These are phyloP conservation scores for Carex myosuroides DNA, from an alignment of 176 grass and related monocot genomes.

Conservation along the genomic window DNA sequence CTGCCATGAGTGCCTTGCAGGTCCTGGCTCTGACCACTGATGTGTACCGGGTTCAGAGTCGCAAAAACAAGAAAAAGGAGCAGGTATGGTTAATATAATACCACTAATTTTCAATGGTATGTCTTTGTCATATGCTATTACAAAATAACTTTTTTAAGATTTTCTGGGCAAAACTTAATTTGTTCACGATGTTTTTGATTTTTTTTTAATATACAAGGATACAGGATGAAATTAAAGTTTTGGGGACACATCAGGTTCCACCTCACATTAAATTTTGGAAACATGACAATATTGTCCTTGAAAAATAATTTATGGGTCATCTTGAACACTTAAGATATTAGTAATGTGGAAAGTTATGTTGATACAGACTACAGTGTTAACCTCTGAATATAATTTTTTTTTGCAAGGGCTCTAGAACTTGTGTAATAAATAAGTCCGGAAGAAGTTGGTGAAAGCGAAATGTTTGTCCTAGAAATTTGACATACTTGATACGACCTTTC, in stretches of 20 bases:
- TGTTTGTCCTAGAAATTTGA: neutral
- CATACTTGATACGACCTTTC: neutral
- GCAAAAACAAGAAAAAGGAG: conserved; percentile 40
- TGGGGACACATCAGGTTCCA: neutral
- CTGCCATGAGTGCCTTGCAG: conserved; percentile 97
- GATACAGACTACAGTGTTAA: neutral
- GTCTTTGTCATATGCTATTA: neutral
- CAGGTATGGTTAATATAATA: neutral
- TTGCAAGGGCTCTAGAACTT: neutral
- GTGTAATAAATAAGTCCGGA: neutral
- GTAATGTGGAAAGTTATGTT: neutral
- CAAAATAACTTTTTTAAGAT: neutral
- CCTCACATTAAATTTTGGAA: neutral
- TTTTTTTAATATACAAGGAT: neutral
- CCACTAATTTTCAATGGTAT: neutral
- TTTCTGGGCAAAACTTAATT: neutral
- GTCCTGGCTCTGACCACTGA: conserved; percentile 80
- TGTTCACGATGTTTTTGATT: neutral
- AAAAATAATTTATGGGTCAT: neutral
- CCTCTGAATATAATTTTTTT: neutral
- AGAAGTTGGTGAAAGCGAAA: neutral
- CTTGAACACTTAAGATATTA: neutral
- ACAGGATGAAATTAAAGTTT: neutral
- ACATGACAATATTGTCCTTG: neutral
- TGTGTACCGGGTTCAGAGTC: conserved; percentile 95